Evolutionary conservation across 192 early-diverging fungal species (phyloP).

Genomic region (Endogone sp.): DNA sequence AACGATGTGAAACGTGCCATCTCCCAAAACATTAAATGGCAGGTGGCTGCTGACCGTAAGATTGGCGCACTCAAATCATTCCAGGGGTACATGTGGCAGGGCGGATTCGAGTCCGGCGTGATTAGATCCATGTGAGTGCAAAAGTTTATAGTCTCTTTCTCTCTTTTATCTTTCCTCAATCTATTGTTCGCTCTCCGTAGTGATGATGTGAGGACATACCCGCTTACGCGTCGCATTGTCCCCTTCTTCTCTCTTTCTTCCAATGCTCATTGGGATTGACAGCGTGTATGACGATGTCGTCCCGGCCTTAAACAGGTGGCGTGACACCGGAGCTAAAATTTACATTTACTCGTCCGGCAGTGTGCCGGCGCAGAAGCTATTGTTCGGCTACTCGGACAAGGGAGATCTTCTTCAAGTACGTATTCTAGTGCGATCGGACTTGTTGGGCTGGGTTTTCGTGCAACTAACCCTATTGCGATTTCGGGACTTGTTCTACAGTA

Average conservation of each 20-base stretch:
- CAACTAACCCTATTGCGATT: neutral
- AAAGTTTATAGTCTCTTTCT: neutral
- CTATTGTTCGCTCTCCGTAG: no score
- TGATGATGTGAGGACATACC: no score
- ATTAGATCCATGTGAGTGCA: conserved; percentile 69
- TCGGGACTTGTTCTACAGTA: conserved; percentile 44
- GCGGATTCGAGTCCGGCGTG: conserved; percentile 73
- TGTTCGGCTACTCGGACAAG: conserved; percentile 80
- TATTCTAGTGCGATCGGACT: conserved; percentile 36
- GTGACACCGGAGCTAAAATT: conserved; percentile 49
- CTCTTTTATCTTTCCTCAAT: neutral
- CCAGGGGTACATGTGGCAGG: conserved; percentile 96
- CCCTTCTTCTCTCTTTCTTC: no score
- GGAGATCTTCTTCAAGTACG: conserved; percentile 69
- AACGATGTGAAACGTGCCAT: conserved; percentile 48
- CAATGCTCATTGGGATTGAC: no score
- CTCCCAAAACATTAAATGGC: conserved; percentile 73
- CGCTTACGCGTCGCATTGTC: no score
- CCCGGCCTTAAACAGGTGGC: conserved; percentile 73
- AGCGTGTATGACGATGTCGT: conserved; percentile 89
- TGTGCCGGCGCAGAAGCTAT: conserved; percentile 87
- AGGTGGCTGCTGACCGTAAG: conserved; percentile 87
- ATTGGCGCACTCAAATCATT: conserved; percentile 85
- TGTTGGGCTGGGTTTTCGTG: conserved; percentile 54
- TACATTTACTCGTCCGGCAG: conserved; percentile 98